Conservation (phyloP, 495 filamentous ascomycete species). For the Staphylotrichum longicolle region DNA sequence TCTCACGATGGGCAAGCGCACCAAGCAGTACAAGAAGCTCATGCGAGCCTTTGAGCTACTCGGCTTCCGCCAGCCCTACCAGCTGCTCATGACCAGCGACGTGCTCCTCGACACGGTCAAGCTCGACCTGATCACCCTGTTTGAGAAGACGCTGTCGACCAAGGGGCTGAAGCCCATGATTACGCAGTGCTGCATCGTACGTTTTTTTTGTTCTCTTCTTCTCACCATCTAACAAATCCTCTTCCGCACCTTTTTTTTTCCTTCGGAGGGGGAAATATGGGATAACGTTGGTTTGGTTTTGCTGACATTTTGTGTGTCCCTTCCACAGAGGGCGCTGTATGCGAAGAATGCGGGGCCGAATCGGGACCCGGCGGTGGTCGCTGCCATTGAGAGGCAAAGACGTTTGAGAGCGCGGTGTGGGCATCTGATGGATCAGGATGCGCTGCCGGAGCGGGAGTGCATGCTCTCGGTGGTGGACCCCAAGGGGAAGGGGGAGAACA, state of each 20-base stretch:
- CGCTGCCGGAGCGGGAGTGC: conserved; percentile 75
- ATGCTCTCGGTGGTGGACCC: conserved; percentile 75
- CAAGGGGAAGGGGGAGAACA: conserved; percentile 68
- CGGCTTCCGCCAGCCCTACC: conserved; percentile 86
- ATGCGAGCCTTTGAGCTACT: conserved; percentile 70
- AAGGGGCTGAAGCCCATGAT: conserved; percentile 72
- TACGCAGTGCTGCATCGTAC: conserved; percentile 45
- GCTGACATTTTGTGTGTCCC: conserved; percentile 55
- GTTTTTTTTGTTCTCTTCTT: background rate
- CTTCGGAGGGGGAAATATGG: background rate
- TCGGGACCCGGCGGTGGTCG: conserved; percentile 54
- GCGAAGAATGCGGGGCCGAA: conserved; percentile 49
- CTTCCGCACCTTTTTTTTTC: no score
- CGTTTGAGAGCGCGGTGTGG: conserved; percentile 80
- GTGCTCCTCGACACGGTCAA: conserved; percentile 49
- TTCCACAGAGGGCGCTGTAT: conserved; percentile 67
- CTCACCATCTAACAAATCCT: background rate
- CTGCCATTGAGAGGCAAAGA: conserved; percentile 67
- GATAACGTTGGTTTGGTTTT: background rate
- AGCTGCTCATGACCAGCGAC: conserved; percentile 61
- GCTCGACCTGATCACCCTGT: conserved; percentile 65
- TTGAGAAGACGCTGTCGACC: conserved; percentile 67
- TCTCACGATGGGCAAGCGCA: conserved; percentile 66
- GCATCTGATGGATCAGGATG: conserved; percentile 76
- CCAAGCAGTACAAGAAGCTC: conserved; percentile 93